phyloP scores from a whole-genome alignment of 1,284 basidiomycete species.

The Ustilago loliicola region DNA sequence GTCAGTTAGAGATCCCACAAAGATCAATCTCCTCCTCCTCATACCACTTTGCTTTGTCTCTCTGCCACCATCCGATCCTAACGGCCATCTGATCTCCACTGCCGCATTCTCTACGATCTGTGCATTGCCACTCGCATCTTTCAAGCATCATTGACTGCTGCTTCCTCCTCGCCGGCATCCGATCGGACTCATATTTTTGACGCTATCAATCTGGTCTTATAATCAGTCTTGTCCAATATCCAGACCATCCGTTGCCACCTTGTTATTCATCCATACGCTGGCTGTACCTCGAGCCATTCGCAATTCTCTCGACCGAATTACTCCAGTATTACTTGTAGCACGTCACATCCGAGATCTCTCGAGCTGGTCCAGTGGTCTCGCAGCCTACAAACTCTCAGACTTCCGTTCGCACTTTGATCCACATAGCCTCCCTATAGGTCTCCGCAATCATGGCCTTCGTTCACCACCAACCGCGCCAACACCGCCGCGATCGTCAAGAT shows the following conservation, averaged over 20 bases:
- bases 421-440: background rate
- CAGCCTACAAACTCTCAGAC: background rate
- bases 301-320: too few species aligned
- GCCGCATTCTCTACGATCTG: background rate
- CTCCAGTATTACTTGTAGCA: too few species aligned
- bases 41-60: background rate
- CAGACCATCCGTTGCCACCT: too few species aligned
- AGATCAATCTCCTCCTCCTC: too few species aligned
- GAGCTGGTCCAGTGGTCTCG: too few species aligned
- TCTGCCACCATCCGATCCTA: background rate
- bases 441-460: slow-evolving; percentile 42
- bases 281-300: too few species aligned
- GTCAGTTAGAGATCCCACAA: background rate
- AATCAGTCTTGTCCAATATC: too few species aligned
- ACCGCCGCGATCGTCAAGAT: slow-evolving; percentile 34
- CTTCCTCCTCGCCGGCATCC: too few species aligned
- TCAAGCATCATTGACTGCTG: too few species aligned
- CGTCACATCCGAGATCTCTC: too few species aligned
- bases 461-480: slow-evolving; percentile 51
- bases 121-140: slow-evolving; percentile 1
- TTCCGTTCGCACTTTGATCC: background rate
- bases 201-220: background rate
- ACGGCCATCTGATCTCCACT: background rate
- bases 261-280: too few species aligned
- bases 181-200: too few species aligned